Percentiles rank a stretch among this genome's conserved stretches.
Conservation (phyloP, 371 early-diverging fungal species). For the Syncephalastrum contaminatum region DNA sequence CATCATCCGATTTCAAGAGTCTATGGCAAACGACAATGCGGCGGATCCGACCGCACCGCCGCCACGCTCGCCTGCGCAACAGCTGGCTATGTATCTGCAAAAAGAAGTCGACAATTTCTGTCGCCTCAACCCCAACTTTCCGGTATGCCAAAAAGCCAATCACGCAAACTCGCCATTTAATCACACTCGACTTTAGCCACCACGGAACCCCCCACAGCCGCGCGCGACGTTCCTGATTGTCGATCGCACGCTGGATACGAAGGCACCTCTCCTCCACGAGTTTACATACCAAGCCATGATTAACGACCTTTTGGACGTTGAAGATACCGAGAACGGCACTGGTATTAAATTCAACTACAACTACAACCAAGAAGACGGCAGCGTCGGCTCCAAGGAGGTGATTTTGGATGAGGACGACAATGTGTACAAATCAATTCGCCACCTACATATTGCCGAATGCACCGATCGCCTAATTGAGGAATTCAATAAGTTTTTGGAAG, state of each 20-base stretch:
- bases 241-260: constrained; percentile 86
- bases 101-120: constrained; percentile 68
- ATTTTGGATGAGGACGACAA: constrained; percentile 72
- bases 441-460: constrained; percentile 93
- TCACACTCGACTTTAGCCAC: constrained; percentile 28
- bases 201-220: constrained; percentile 49
- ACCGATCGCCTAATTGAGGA: constrained; percentile 77
- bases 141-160: constrained; percentile 37
- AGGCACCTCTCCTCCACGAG: constrained; percentile 90
- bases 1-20: constrained; percentile 79
- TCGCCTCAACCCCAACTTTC: constrained; percentile 55
- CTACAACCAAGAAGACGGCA: constrained; percentile 49
- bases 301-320: constrained; percentile 79
- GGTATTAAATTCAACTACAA: constrained; percentile 60
- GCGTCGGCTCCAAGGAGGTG: constrained; percentile 54
- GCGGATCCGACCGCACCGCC: background rate
- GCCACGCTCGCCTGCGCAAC: constrained; percentile 19
- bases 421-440: constrained; percentile 83
- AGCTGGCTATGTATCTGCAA: constrained; percentile 68
- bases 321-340: constrained; percentile 54
- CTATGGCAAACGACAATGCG: constrained; percentile 12
- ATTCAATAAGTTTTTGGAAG: constrained; percentile 76
- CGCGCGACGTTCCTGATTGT: constrained; percentile 82
- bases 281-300: constrained; percentile 96
- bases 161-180: background rate